Base-by-base conservation (phyloP, 139 green algal species). In the Chlamydomonas schloesseri region DNA sequence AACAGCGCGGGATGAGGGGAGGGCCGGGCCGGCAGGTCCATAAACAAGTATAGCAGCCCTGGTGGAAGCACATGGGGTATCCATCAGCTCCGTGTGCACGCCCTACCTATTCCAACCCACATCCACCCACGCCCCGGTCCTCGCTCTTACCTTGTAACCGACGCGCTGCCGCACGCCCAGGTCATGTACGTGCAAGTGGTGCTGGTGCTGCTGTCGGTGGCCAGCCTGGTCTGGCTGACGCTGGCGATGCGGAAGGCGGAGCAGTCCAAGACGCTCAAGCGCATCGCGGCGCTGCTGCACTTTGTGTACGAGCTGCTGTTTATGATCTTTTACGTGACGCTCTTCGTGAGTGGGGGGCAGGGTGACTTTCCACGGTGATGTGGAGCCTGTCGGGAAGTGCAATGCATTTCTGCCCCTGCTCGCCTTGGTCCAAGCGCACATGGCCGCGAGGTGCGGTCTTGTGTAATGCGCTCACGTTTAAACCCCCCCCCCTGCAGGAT, bases 291-390 rank as follows among this genome's bases (percentile, higher is more conserved):
- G n/a, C 17, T 34, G 47, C 78, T 84, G 46, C 67, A 78, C 33
- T 13, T 86, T 5, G 68, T 70, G 50, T 86, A 78, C 80, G 80
- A 86, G 14, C 13, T 78, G 2, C 28, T 86, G 9, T 86, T 86
- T 28, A 58, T 77, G 28, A 42, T 86, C 4, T 78, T 77, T 14
- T 78, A 78, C 46, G 68, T 84, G 31, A 75, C 55, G 62, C n/a
- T 24, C 37, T 67, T 53, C 42, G 26, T 26, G 47, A 34, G 26
- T 55, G 18, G 33, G 8, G 34, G 11, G 6, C 68, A n/a, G 5
- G 68, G 11, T 9, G 5, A 28, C 33, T 33, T 28, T n/a, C n/a
- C n/a, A n/a, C n/a, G 65, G 65, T 29, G 29, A 13, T 28, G 9
- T 71, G 65, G 62, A 60, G 53, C 14, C n/a, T n/a, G n/a, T n/a